phyloP scores from a whole-genome alignment of 176 grass and related monocot species.

The Themeda triandra region DNA sequence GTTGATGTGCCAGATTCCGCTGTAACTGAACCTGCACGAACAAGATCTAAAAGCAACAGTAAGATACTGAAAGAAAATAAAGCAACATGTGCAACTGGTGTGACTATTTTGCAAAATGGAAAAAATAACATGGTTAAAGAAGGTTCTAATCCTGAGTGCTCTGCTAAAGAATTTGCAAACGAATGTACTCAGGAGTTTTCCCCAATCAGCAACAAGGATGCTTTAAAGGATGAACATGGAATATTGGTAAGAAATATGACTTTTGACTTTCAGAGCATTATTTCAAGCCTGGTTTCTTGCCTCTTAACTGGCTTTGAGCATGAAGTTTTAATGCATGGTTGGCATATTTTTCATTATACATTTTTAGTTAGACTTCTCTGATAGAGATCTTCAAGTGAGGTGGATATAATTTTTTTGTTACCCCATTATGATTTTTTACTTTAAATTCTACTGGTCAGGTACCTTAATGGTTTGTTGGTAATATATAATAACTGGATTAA shows the following conservation, averaged over 20 bases:
- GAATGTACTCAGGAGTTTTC: constrained; percentile 37
- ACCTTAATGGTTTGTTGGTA: background rate
- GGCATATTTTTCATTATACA: background rate
- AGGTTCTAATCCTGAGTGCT: constrained; percentile 22
- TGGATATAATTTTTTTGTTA: constrained; percentile 15
- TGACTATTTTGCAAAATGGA: constrained; percentile 44
- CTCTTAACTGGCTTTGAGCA: constrained; percentile 1
- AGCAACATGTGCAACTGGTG: constrained; percentile 24
- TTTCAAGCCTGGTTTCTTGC: constrained; percentile 23
- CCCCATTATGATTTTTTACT: background rate
- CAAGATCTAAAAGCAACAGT: constrained; percentile 40
- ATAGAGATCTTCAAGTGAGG: background rate
- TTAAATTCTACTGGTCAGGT: constrained; percentile 1
- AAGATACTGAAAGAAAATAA: constrained; percentile 37
- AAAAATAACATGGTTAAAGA: constrained; percentile 42
- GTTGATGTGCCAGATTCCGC: constrained; percentile 41
- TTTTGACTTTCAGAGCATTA: constrained; percentile 16
- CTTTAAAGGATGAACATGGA: constrained; percentile 38
- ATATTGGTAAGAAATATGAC: constrained; percentile 49
- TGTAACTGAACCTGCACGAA: constrained; percentile 28
- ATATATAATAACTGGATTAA: background rate
- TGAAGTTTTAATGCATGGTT: constrained; percentile 6
- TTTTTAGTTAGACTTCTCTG: background rate
- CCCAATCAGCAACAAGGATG: constrained; percentile 13
- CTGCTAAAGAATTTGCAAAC: constrained; percentile 37